Evolutionary conservation across 306 rosid species (phyloP).

Genomic region (Medicago ruthenica): DNA sequence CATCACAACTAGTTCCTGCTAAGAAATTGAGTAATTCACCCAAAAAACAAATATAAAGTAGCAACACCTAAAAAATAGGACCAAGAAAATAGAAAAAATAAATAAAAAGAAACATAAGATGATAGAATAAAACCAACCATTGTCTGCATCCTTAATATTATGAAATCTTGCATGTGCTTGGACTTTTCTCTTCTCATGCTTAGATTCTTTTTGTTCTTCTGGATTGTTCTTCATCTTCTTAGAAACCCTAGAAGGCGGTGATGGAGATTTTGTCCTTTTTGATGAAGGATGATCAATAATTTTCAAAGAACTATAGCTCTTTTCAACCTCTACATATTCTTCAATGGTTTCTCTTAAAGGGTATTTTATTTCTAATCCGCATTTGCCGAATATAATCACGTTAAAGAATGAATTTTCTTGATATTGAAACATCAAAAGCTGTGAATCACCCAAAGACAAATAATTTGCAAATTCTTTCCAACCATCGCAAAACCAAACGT

Average conservation of each 20-base stretch:
- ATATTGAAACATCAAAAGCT: neutral
- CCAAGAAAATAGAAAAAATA: neutral
- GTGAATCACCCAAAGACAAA: neutral
- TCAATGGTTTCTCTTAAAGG: neutral
- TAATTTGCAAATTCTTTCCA: neutral
- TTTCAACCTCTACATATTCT: neutral
- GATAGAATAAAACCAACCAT: neutral
- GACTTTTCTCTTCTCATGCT: neutral
- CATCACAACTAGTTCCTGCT: neutral
- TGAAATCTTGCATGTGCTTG: neutral
- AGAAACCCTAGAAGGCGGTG: neutral
- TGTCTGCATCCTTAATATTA: neutral
- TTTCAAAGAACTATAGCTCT: neutral
- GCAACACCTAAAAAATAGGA: neutral
- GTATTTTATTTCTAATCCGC: neutral
- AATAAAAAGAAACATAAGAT: no score
- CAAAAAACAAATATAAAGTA: no score
- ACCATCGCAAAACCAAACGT: neutral
- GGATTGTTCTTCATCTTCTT: neutral
- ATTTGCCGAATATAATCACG: neutral
- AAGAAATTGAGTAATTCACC: no score
- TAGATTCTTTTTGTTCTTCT: neutral
- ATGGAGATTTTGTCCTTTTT: neutral
- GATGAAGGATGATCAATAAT: neutral
- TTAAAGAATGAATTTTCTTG: neutral